phyloP scores from a whole-genome alignment of 176 grass and related monocot species.

The Poa pratensis region DNA sequence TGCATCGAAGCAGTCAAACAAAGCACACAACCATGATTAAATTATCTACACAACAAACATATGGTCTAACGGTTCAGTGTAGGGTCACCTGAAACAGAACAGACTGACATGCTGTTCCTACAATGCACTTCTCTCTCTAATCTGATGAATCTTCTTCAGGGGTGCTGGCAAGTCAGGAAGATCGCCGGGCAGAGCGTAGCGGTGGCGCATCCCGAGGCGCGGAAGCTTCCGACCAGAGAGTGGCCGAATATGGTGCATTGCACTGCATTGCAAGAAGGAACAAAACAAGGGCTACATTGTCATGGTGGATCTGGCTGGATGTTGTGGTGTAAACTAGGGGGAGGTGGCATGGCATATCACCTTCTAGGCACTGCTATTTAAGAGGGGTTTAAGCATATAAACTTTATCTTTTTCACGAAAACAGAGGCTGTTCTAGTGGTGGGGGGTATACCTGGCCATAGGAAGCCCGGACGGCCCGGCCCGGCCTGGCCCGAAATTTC shows the following conservation, averaged over 20 bases:
- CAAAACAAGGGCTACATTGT: conserved; percentile 43
- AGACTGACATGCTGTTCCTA: not conserved
- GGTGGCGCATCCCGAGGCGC: not conserved
- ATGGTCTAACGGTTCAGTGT: conserved; percentile 40
- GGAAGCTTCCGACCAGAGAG: conserved; percentile 42
- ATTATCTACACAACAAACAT: conserved; percentile 26
- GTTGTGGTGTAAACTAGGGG: conserved; percentile 58
- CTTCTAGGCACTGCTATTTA: conserved; percentile 74
- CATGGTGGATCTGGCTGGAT: conserved; percentile 58
- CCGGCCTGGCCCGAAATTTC: no score
- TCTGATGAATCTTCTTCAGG: conserved; percentile 47
- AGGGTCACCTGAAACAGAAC: conserved; percentile 44
- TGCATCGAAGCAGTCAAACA: conserved; percentile 46
- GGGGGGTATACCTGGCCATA: not conserved
- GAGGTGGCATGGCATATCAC: conserved; percentile 50
- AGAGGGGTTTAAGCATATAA: conserved; percentile 65
- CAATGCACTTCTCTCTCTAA: conserved; percentile 7
- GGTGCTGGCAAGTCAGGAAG: conserved; percentile 61
- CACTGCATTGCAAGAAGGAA: conserved; percentile 45
- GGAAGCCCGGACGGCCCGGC: no score
- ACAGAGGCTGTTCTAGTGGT: conserved; percentile 59
- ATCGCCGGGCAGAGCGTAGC: conserved; percentile 60
- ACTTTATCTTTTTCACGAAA: conserved; percentile 56
- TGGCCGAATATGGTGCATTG: conserved; percentile 35
- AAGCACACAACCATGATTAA: conserved; percentile 31